phyloP scores from a whole-genome alignment of 192 early-diverging fungal species.

The Coemansia asiatica region DNA sequence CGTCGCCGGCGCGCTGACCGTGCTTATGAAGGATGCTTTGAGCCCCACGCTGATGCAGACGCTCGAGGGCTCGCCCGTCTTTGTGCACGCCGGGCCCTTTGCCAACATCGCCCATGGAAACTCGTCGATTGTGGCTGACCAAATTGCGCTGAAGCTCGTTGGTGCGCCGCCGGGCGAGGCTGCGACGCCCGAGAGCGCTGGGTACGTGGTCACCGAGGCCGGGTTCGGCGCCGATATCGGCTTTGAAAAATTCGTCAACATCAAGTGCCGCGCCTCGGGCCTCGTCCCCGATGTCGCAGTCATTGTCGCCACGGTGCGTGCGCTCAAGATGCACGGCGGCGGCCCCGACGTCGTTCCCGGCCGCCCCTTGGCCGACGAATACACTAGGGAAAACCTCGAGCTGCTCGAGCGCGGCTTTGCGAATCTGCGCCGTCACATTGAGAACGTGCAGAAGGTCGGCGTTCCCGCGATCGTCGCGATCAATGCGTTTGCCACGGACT shows the following conservation, averaged over 20 bases:
- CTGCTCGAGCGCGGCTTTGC: slow-evolving; percentile 79
- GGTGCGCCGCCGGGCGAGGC: slow-evolving; percentile 65
- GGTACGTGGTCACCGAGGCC: slow-evolving; percentile 97
- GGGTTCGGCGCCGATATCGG: slow-evolving; percentile 99
- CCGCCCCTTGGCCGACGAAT: slow-evolving; percentile 86
- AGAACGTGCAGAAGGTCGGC: slow-evolving; percentile 87
- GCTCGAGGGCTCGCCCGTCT: slow-evolving; percentile 96
- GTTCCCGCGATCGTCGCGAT: slow-evolving; percentile 89
- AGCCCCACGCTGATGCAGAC: slow-evolving; percentile 99
- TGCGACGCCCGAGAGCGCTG: slow-evolving; percentile 52
- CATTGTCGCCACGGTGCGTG: slow-evolving; percentile 90
- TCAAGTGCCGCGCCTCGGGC: slow-evolving; percentile 91
- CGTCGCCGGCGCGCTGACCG: slow-evolving; percentile 90
- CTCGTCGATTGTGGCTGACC: slow-evolving; percentile 93
- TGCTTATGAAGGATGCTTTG: slow-evolving; percentile 98
- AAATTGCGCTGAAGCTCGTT: slow-evolving; percentile 90
- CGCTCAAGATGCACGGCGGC: slow-evolving; percentile 97
- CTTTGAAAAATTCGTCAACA: slow-evolving; percentile 99
- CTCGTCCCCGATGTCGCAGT: slow-evolving; percentile 88
- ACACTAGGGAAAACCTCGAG: slow-evolving; percentile 84
- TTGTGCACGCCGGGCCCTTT: slow-evolving; percentile 98
- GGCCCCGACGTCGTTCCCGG: slow-evolving; percentile 89
- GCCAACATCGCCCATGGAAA: slow-evolving; percentile 99
- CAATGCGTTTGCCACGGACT: slow-evolving; percentile 88
- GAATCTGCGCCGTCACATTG: slow-evolving; percentile 89